A percentile compares a stretch with the other conserved stretches of the same genome.
phyloP scores from a whole-genome alignment of 306 rosid species.

The Quercus rubra region DNA sequence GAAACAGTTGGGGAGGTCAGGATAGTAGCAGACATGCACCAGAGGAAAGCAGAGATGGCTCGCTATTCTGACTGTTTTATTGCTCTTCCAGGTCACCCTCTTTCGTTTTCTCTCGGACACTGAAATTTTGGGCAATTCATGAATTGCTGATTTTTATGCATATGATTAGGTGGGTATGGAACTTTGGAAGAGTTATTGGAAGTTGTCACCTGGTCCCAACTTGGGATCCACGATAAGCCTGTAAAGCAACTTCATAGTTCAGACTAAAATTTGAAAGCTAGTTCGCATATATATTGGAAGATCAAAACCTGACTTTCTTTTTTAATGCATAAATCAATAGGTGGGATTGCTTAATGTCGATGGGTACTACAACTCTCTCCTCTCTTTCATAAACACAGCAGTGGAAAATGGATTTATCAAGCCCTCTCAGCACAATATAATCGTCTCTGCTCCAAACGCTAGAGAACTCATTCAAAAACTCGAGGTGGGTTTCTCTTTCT shows the following conservation, averaged over 20 bases:
- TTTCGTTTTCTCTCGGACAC: not conserved
- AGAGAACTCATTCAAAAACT: slow-evolving; percentile 25
- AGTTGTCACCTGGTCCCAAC: slow-evolving; percentile 36
- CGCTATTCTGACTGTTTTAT: slow-evolving; percentile 37
- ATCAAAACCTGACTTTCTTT: not conserved
- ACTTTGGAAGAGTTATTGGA: slow-evolving; percentile 35
- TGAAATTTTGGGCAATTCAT: no score
- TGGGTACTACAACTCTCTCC: slow-evolving; percentile 29
- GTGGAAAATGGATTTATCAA: slow-evolving; percentile 32
- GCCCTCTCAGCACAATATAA: slow-evolving; percentile 23
- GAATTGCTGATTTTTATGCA: not conserved
- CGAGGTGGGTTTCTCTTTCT: not conserved
- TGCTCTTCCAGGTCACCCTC: slow-evolving; percentile 35
- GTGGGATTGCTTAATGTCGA: slow-evolving; percentile 35
- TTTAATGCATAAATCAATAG: not conserved
- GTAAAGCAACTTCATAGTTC: slow-evolving; percentile 2
- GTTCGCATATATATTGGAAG: not conserved
- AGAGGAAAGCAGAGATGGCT: slow-evolving; percentile 38
- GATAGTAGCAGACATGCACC: slow-evolving; percentile 35
- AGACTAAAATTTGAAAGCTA: not conserved
- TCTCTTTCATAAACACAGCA: slow-evolving; percentile 30
- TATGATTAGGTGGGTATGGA: slow-evolving; percentile 29
- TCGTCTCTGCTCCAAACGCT: slow-evolving; percentile 25
- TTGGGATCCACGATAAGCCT: slow-evolving; percentile 34
- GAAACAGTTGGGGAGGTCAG: slow-evolving; percentile 35